phyloP scores from a whole-genome alignment of 306 rosid species.

The Inga leiocalycina region DNA sequence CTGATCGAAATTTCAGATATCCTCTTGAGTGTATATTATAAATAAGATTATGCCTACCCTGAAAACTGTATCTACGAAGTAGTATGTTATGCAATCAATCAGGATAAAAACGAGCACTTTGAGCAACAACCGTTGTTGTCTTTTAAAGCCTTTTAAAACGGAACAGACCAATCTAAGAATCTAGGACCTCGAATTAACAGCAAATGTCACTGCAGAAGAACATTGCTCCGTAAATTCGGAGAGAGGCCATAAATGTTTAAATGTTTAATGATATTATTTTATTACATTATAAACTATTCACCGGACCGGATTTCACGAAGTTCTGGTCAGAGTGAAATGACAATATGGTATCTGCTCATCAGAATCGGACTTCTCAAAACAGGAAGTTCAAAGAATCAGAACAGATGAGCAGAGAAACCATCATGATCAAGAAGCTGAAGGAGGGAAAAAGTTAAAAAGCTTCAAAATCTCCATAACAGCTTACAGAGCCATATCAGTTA shows the following conservation, averaged over 20 bases:
- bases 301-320: slow-evolving; percentile 5
- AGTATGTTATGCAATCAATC: too few relatives aligned
- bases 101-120: too few relatives aligned
- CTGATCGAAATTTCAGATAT: too few relatives aligned
- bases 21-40: too few relatives aligned
- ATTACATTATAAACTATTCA: not conserved
- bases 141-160: not conserved
- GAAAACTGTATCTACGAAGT: too few relatives aligned
- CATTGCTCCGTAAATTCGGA: not conserved
- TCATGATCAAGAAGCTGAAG: not conserved
- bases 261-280: not conserved
- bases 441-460: not conserved
- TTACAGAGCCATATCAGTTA: slow-evolving; percentile 21
- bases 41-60: too few relatives aligned
- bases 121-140: too few relatives aligned
- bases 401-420: slow-evolving; percentile 8
- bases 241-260: not conserved
- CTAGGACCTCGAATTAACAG: not conserved
- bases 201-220: not conserved
- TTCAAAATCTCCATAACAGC: slow-evolving; percentile 21
- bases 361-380: not conserved
- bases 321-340: slow-evolving; percentile 9
- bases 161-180: not conserved
- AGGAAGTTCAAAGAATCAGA: not conserved
- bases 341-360: not conserved